Conservation (phyloP, 2,329 filamentous ascomycete genomes). For the Alternaria gansuensis region DNA sequence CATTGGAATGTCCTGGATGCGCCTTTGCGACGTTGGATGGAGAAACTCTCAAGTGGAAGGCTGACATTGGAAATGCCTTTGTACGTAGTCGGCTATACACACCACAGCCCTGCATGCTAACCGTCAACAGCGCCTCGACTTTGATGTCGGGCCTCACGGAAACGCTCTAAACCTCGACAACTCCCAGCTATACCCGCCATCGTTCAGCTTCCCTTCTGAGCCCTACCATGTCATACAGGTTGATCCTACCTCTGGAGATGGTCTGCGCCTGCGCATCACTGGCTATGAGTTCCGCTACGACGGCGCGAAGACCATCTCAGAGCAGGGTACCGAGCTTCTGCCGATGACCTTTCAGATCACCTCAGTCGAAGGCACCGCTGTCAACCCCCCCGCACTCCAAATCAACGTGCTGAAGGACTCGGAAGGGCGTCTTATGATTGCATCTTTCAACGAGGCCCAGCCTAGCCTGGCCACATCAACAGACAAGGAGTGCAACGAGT, state of each 20-base stretch:
- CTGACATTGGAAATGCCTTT: slow-evolving; percentile 47
- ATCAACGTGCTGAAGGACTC: slow-evolving; percentile 52
- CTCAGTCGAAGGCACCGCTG: slow-evolving; percentile 44
- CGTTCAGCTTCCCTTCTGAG: slow-evolving; percentile 40
- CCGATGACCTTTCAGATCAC: slow-evolving; percentile 52
- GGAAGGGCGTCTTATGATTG: slow-evolving; percentile 51
- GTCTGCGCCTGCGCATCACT: slow-evolving; percentile 48
- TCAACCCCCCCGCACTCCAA: slow-evolving; percentile 46
- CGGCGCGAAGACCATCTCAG: slow-evolving; percentile 47
- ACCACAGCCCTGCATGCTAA: slow-evolving; percentile 29
- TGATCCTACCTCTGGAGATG: slow-evolving; percentile 36
- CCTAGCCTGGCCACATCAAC: slow-evolving; percentile 29
- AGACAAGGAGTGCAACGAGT: slow-evolving; percentile 49
- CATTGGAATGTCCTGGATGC: slow-evolving; percentile 49
- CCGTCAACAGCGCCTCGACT: slow-evolving; percentile 47
- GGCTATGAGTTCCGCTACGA: slow-evolving; percentile 50
- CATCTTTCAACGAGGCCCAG: slow-evolving; percentile 45
- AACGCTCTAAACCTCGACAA: slow-evolving; percentile 49
- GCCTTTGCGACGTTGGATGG: slow-evolving; percentile 40
- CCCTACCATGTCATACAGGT: slow-evolving; percentile 49
- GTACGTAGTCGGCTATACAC: slow-evolving; percentile 33
- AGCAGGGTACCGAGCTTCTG: slow-evolving; percentile 51
- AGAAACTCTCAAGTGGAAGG: slow-evolving; percentile 39
- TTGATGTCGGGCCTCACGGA: slow-evolving; percentile 46
- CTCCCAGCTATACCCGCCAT: slow-evolving; percentile 52